Conservation (phyloP, 345 rosid species). For the Boechera retrofracta region DNA sequence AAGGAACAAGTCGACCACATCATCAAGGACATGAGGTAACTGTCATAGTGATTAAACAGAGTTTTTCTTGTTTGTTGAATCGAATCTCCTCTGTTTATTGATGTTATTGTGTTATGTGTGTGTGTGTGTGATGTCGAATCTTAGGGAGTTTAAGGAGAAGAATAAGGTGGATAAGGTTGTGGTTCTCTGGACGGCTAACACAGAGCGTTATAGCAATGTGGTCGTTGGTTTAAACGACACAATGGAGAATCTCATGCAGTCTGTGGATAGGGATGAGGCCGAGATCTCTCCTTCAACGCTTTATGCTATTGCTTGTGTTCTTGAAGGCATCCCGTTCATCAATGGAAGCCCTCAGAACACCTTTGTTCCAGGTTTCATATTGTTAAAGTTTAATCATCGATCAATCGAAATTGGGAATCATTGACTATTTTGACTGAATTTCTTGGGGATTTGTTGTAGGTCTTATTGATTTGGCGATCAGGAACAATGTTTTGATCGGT, state of each 20-base stretch:
- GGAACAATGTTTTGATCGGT: constrained; percentile 83
- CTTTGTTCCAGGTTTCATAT: constrained; percentile 64
- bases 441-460: constrained; percentile 41
- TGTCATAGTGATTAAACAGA: neutral
- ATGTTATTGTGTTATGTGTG: neutral
- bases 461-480: constrained; percentile 85
- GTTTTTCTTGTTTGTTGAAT: neutral
- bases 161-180: constrained; percentile 84
- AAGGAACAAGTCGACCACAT: constrained; percentile 84
- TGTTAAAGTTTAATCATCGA: neutral
- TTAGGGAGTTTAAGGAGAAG: constrained; percentile 90
- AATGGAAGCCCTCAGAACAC: constrained; percentile 99
- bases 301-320: constrained; percentile 83
- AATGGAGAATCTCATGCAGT: constrained; percentile 72
- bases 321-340: constrained; percentile 87
- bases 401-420: neutral
- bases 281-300: constrained; percentile 99
- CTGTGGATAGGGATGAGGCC: constrained; percentile 75
- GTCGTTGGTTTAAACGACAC: constrained; percentile 90
- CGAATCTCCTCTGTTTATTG: constrained; percentile 13
- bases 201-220: constrained; percentile 95
- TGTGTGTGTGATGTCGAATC: constrained; percentile 3
- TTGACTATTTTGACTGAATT: constrained; percentile 9
- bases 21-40: constrained; percentile 82
- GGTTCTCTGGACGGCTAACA: constrained; percentile 98